Base-by-base conservation (phyloP, 2,329 filamentous ascomycete genomes). In the Coniosporium tulheliwenetii region DNA sequence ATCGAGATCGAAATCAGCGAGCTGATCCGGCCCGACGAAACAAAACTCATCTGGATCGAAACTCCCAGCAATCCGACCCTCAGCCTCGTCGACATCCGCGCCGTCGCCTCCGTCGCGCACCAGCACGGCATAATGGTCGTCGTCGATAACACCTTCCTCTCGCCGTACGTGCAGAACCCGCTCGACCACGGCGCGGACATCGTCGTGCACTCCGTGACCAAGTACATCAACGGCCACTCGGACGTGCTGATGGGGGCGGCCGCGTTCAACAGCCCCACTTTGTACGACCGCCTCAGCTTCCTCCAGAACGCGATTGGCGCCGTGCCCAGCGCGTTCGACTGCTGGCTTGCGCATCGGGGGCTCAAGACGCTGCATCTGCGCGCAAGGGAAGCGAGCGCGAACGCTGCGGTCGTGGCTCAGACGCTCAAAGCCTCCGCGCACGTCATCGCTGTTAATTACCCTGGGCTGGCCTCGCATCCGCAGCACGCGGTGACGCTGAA, bases 91-190 rank as follows among this genome's bases (percentile, higher is more conserved):
- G 89, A 98, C 63, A 94, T 98, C 57, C 73, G 83, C 52, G 80
- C 84, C 40, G 82, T 98, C 34, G 81, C 83, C 26, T 77, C 76
- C 26, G 73, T 81, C 41, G 91, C 91, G 13, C 91, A 96, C 62
- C 70, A 80, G 52, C 83, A 85, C 55, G 89, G 87, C 46, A 85
- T 96, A 54, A 71, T 85, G 57, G 91, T 98, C 36, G 91, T 98
- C n/a, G 91, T 98, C 35, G 91, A 98, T 69, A 98, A 98, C 69
- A 98, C 91, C 14, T 98, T 98, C 70, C 71, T 96, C 57, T 89
- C 82, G 45, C 91, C 91, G 30, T 98, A 96, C 60, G 75, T 98
- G 38, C 91, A 98, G 66, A 96, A 94, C 64, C 91, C 91, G 3
- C 77, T 98, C 42, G 81, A 93, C 57, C 85, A 89, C 58, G 91